These are phyloP conservation scores for Bondarzewia mesenterica DNA, from an alignment of 1,284 basidiomycete species.

Conservation along the genomic window DNA sequence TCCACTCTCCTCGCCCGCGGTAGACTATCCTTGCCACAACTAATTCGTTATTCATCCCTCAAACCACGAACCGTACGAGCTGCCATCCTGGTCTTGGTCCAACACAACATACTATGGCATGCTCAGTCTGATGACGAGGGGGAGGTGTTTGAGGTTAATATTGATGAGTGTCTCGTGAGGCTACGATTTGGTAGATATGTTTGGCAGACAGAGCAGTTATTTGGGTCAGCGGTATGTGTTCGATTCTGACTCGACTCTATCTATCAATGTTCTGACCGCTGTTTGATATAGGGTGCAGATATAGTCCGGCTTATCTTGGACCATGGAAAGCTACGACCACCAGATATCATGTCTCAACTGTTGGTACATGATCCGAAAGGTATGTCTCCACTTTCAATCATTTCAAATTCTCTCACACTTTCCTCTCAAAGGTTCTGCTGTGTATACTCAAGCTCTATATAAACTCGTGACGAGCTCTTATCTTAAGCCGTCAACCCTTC, in stretches of 20 bases:
- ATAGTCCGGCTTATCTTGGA: constrained; percentile 73
- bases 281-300: constrained; percentile 51
- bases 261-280: background rate
- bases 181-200: constrained; percentile 76
- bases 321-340: constrained; percentile 79
- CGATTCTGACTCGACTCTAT: background rate
- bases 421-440: constrained; percentile 31
- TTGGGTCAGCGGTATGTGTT: constrained; percentile 58
- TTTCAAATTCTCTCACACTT: background rate
- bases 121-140: constrained; percentile 66
- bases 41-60: constrained; percentile 62
- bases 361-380: constrained; percentile 51
- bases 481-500: constrained; percentile 63
- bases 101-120: constrained; percentile 90
- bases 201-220: constrained; percentile 62
- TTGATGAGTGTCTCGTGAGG: constrained; percentile 72
- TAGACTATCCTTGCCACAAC: constrained; percentile 64
- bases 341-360: constrained; percentile 58
- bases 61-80: constrained; percentile 66
- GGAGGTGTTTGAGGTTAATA: constrained; percentile 74
- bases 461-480: constrained; percentile 60
- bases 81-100: constrained; percentile 76
- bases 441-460: constrained; percentile 52
- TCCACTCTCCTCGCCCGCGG: constrained; percentile 82
- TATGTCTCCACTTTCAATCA: constrained; percentile 16